Evolutionary conservation across 306 rosid species (phyloP), one percentile per base, ranked within the genome.

Genomic region (Cicer cuneatum): DNA sequence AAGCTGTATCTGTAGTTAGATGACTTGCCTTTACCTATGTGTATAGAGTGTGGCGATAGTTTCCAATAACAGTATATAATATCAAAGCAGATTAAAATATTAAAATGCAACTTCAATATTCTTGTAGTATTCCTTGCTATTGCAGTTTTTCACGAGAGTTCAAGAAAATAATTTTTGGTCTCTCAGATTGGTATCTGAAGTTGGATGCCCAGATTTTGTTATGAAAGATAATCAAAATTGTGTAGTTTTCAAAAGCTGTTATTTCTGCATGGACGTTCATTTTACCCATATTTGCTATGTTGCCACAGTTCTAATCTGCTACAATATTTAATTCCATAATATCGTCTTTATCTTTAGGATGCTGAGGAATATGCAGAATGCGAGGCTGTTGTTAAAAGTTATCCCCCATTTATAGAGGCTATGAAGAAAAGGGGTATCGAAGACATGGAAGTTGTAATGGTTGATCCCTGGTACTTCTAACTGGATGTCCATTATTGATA

Each of bases 351-450:
- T 78, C 41, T 69, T 65, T 83, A 93, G 98, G 95, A 90, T 83
- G 98, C 97, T 45, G 86, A 64, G 81, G 98, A 93, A 73, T 90
- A 93, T 75, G 98, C 98, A 48, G 97, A 93, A 85, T 93, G 98
- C 65, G 97, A 93, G 77, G 98, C 95, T 80, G 73, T 85, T 74
- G 98, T 93, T 72, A 93, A 93, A 83, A 87, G 82, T 72, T 89
- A 66, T 8, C 95, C 98, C 83, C 98, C 98, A 51, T 93, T 93
- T 86, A 82, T 82, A 38, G 98, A 93, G 81, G 98, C 98, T 66
- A 90, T 90, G 98, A 89, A 83, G 91, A 93, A 89, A 89, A 85
- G 98, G 84, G 98, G 98, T 45, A 86, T 93, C 81, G 98, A 89
- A 63, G 97, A 93, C 78, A 90, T 93, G 98, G 97, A 93, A 57